Percentiles rank a stretch among this genome's conserved stretches.
Conservation (phyloP, 176 grass and related monocot species). For the Elaeis guineensis region DNA sequence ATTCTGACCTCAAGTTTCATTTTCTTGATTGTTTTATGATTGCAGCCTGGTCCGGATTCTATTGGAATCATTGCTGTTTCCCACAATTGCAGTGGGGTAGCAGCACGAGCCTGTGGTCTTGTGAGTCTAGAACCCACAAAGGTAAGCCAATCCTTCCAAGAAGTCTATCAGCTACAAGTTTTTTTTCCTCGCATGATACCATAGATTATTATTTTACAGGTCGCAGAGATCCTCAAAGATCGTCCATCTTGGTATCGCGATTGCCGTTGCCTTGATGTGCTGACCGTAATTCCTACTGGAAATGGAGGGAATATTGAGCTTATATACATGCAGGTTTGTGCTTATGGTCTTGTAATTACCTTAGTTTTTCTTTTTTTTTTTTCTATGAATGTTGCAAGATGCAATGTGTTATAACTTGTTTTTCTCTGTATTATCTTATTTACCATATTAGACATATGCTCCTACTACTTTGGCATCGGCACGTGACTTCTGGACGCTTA, state of each 20-base stretch:
- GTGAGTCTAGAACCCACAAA: conserved; percentile 99
- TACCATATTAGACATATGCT: conserved; percentile 58
- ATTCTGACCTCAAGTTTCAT: too few species aligned
- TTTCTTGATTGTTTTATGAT: conserved; percentile 1
- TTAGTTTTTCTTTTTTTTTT: too few species aligned
- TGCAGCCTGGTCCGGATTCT: conserved; percentile 99
- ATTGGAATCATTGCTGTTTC: conserved; percentile 99
- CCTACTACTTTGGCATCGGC: conserved; percentile 72
- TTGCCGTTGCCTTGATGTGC: conserved; percentile 65
- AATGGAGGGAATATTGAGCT: conserved; percentile 98
- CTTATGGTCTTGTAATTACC: background rate
- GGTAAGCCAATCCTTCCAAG: conserved; percentile 25
- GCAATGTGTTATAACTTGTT: background rate
- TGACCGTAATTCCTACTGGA: conserved; percentile 77
- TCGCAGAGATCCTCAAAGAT: conserved; percentile 98
- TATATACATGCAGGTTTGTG: conserved; percentile 93
- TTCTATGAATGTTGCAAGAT: background rate
- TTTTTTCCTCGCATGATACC: background rate
- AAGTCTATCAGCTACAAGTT: too few species aligned
- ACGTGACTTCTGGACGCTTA: conserved; percentile 86
- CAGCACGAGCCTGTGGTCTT: conserved; percentile 97
- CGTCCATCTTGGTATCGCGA: conserved; percentile 87
- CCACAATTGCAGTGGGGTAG: conserved; percentile 97
- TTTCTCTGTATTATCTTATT: conserved; percentile 4
- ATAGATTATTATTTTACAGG: conserved; percentile 30